Evolutionary conservation across 345 rosid genomes (phyloP).

Genomic region (Hirschfeldia incana): DNA sequence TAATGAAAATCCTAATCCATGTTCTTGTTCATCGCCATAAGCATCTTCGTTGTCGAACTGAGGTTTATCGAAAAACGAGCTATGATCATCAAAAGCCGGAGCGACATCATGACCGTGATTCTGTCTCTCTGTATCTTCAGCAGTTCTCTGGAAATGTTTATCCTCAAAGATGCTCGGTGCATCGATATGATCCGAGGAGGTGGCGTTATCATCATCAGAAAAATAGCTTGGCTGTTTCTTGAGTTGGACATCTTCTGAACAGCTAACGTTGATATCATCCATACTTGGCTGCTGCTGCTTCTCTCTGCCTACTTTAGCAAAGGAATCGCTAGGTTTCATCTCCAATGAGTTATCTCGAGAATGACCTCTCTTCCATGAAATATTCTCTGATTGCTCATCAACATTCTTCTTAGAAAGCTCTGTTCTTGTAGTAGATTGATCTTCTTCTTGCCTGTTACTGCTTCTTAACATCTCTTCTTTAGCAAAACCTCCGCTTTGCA

Average conservation of each 20-base stretch:
- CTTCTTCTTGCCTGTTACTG: constrained; percentile 21
- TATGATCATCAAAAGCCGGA: constrained; percentile 62
- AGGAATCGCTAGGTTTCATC: constrained; percentile 28
- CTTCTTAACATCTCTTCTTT: constrained; percentile 17
- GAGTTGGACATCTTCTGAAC: constrained; percentile 36
- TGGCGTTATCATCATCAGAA: constrained; percentile 40
- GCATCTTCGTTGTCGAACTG: constrained; percentile 48
- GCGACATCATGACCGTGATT: constrained; percentile 40
- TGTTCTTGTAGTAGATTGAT: not conserved
- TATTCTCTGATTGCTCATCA: constrained; percentile 26
- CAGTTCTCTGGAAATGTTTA: constrained; percentile 19
- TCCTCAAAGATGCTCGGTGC: constrained; percentile 35
- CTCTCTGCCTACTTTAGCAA: constrained; percentile 35
- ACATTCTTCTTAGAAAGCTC: constrained; percentile 4
- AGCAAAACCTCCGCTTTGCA: constrained; percentile 30
- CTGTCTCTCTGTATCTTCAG: constrained; percentile 32
- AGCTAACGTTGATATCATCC: constrained; percentile 38
- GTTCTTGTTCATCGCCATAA: constrained; percentile 24
- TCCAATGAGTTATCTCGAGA: constrained; percentile 49
- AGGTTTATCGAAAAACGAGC: constrained; percentile 53
- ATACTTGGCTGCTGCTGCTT: constrained; percentile 45
- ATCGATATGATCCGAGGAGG: constrained; percentile 34
- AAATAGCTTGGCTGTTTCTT: constrained; percentile 43
- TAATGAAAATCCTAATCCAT: constrained; percentile 41
- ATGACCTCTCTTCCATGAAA: constrained; percentile 41